Evolutionary conservation across 257 asterid genomes (phyloP).

Genomic region (Rubia yunnanensis): DNA sequence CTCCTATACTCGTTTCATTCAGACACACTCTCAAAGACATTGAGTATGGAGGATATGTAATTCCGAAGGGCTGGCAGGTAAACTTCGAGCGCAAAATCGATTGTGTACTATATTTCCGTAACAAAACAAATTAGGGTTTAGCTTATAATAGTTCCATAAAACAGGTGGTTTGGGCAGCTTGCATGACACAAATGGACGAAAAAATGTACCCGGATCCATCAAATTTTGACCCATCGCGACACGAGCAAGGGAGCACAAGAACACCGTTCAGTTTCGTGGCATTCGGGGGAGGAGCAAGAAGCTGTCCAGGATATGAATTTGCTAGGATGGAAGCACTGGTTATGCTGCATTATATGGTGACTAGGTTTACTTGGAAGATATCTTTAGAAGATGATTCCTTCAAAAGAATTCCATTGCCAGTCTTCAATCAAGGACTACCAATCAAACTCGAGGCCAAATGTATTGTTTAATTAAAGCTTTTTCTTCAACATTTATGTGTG

Average conservation of each 20-base stretch:
- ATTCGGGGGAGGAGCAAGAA: slow-evolving; percentile 65
- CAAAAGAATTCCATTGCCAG: slow-evolving; percentile 46
- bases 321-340: slow-evolving; percentile 46
- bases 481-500: no score
- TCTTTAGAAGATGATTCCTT: slow-evolving; percentile 28
- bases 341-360: slow-evolving; percentile 36
- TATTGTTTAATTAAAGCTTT: no score
- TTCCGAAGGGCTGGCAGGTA: no score
- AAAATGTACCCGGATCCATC: slow-evolving; percentile 40
- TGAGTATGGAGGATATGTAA: slow-evolving; percentile 44
- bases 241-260: slow-evolving; percentile 23
- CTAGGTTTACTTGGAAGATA: slow-evolving; percentile 41
- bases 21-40: slow-evolving; percentile 40
- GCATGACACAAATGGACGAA: slow-evolving; percentile 54
- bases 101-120: no score
- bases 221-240: slow-evolving; percentile 40
- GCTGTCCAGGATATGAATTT: slow-evolving; percentile 62
- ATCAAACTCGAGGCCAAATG: no score
- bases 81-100: no score
- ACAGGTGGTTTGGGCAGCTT: slow-evolving; percentile 42
- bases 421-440: no score
- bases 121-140: no score
- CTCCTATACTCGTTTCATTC: slow-evolving; percentile 50
- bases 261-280: slow-evolving; percentile 49
- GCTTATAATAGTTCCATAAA: no score